These are phyloP conservation scores for Parasitella parasitica DNA, from an alignment of 371 early-diverging fungal genomes.

Conservation along the genomic window DNA sequence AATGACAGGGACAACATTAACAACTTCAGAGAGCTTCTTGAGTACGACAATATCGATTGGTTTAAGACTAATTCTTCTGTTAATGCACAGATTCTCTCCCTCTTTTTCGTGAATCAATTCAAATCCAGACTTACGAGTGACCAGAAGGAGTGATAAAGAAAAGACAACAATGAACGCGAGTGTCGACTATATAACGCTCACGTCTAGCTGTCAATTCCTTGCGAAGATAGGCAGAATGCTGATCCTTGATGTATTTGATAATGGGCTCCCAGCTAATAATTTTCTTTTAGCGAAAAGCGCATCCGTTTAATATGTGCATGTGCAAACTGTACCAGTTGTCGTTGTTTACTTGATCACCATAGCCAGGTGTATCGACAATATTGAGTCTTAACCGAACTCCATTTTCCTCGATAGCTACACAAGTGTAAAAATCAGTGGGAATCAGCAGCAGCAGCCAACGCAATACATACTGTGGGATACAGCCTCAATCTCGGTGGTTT, in stretches of 20 bases:
- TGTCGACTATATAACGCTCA: slow-evolving; percentile 83
- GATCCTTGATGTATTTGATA: slow-evolving; percentile 90
- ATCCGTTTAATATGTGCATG: too few species aligned
- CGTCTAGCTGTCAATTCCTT: slow-evolving; percentile 85
- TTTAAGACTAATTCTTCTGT: slow-evolving; percentile 53
- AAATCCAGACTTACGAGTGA: slow-evolving; percentile 55
- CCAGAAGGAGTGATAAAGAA: slow-evolving; percentile 79
- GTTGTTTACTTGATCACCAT: slow-evolving; percentile 85
- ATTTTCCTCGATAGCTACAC: slow-evolving; percentile 76
- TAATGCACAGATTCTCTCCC: neutral
- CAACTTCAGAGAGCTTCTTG: slow-evolving; percentile 72
- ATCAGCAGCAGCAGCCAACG: neutral
- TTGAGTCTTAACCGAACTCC: slow-evolving; percentile 82
- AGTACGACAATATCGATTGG: slow-evolving; percentile 78
- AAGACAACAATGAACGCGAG: slow-evolving; percentile 78
- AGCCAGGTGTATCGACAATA: slow-evolving; percentile 83
- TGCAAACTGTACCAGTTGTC: slow-evolving; percentile 86
- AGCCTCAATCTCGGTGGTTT: slow-evolving; percentile 84
- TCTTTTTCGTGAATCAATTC: neutral
- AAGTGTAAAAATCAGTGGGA: slow-evolving; percentile 2
- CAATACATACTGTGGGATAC: slow-evolving; percentile 68
- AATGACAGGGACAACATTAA: slow-evolving; percentile 84
- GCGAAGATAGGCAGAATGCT: slow-evolving; percentile 86
- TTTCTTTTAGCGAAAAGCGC: too few species aligned
- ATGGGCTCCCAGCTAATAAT: slow-evolving; percentile 89